A percentile compares a stretch with the other conserved stretches of the same genome.
phyloP scores from a whole-genome alignment of 192 early-diverging fungal species.

The Coemansia sp. region DNA sequence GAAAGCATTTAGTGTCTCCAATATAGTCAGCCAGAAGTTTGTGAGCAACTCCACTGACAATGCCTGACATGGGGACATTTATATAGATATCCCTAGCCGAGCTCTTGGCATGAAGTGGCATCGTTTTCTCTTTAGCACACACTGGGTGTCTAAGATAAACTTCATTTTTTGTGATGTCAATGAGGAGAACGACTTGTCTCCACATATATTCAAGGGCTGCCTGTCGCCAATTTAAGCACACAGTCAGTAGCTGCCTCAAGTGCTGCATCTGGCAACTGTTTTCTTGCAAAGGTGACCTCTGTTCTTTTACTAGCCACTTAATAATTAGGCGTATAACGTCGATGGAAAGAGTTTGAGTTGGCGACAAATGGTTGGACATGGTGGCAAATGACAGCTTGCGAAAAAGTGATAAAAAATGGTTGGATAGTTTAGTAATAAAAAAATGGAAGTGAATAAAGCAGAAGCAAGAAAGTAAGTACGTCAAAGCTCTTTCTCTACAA shows the following conservation, averaged over 20 bases:
- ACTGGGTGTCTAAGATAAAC: neutral
- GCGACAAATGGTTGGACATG: neutral
- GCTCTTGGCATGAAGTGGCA: neutral
- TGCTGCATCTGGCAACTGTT: neutral
- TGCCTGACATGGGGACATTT: neutral
- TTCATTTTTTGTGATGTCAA: neutral
- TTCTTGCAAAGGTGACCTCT: neutral
- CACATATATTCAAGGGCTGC: neutral
- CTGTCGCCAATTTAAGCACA: neutral
- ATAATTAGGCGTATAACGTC: neutral
- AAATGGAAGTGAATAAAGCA: too few relatives aligned
- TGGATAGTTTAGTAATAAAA: neutral
- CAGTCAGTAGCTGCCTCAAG: neutral
- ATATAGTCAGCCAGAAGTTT: neutral
- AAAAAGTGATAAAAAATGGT: neutral
- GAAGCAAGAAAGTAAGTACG: neutral
- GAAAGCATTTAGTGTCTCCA: neutral
- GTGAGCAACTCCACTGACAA: neutral
- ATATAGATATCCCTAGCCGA: neutral
- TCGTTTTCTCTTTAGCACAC: neutral
- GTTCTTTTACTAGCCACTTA: neutral
- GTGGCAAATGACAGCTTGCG: neutral
- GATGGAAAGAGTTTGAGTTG: neutral
- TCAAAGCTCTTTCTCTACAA: neutral
- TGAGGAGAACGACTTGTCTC: neutral